These are phyloP conservation scores for Boletus rex-veris DNA, from an alignment of 768 basidiomycete genomes.

Conservation along the genomic window DNA sequence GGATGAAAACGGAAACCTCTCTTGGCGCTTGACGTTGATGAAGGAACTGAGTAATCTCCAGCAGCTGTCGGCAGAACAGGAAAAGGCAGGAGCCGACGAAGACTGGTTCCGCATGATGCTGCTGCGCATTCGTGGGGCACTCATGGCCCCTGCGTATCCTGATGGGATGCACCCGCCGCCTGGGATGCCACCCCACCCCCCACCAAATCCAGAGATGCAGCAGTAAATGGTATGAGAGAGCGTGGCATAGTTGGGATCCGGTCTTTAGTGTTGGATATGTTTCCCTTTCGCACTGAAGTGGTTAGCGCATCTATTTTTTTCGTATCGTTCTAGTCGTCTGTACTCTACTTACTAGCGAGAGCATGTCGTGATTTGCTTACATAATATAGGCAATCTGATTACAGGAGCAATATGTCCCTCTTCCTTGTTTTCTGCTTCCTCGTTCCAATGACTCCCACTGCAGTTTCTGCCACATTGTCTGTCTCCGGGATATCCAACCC, in stretches of 20 bases:
- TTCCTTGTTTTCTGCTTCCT: not conserved
- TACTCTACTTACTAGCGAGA: not conserved
- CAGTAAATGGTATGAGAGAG: slow-evolving; percentile 10
- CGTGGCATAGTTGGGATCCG: not conserved
- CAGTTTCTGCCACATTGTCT: slow-evolving; percentile 37
- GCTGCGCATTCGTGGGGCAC: slow-evolving; percentile 67
- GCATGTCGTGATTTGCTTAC: slow-evolving; percentile 9
- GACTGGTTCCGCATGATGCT: slow-evolving; percentile 90
- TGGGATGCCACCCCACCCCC: slow-evolving; percentile 36
- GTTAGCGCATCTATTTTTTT: slow-evolving; percentile 1
- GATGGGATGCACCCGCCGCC: slow-evolving; percentile 38
- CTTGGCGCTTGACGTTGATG: slow-evolving; percentile 77
- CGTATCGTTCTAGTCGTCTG: slow-evolving; percentile 1
- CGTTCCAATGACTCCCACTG: slow-evolving; percentile 57
- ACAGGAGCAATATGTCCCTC: slow-evolving; percentile 2
- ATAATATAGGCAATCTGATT: slow-evolving; percentile 23
- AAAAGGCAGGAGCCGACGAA: slow-evolving; percentile 74
- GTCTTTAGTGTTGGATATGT: slow-evolving; percentile 1
- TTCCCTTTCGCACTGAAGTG: slow-evolving; percentile 1
- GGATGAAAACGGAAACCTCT: slow-evolving; percentile 75
- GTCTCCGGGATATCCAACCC: slow-evolving; percentile 13
- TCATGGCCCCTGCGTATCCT: slow-evolving; percentile 50
- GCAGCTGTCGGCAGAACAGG: slow-evolving; percentile 75
- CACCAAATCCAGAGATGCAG: slow-evolving; percentile 33
- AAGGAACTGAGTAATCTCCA: slow-evolving; percentile 77